phyloP scores from a whole-genome alignment of 2,329 filamentous ascomycete genomes.

The Fusarium sp. region DNA sequence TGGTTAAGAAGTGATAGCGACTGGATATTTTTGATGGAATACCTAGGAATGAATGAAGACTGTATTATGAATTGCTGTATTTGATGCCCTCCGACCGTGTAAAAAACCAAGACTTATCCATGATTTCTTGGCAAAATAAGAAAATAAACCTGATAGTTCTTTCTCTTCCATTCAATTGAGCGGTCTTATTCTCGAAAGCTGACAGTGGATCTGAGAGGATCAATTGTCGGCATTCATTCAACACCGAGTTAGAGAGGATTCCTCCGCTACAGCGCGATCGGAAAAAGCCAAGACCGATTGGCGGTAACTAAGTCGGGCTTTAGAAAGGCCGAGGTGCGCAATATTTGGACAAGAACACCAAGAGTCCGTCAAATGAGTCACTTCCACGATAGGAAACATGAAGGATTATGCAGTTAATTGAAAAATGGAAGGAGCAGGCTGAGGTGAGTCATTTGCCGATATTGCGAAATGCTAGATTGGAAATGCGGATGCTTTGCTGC shows the following conservation, averaged over 20 bases:
- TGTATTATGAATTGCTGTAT: neutral
- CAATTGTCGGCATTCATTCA: neutral
- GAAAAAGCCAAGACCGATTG: neutral
- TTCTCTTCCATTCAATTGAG: too few relatives aligned
- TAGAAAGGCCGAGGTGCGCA: slow-evolving; percentile 12
- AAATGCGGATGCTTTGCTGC: neutral
- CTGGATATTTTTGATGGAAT: neutral
- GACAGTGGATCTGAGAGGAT: neutral
- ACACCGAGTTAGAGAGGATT: neutral
- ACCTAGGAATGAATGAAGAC: neutral
- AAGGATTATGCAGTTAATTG: neutral
- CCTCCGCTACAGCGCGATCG: neutral
- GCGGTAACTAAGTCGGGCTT: neutral
- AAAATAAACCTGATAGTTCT: too few relatives aligned
- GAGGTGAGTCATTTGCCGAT: slow-evolving; percentile 9
- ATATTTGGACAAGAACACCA: neutral
- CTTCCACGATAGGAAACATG: neutral
- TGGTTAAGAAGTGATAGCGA: neutral
- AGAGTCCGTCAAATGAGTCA: slow-evolving; percentile 4
- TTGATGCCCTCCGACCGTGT: neutral
- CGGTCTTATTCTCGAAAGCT: rapidly evolving
- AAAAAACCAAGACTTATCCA: neutral
- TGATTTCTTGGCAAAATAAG: too few relatives aligned
- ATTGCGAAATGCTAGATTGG: neutral
- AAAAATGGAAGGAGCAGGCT: neutral